Conservation (phyloP, 371 early-diverging fungal species). For the Choanephora cucurbitarum region DNA sequence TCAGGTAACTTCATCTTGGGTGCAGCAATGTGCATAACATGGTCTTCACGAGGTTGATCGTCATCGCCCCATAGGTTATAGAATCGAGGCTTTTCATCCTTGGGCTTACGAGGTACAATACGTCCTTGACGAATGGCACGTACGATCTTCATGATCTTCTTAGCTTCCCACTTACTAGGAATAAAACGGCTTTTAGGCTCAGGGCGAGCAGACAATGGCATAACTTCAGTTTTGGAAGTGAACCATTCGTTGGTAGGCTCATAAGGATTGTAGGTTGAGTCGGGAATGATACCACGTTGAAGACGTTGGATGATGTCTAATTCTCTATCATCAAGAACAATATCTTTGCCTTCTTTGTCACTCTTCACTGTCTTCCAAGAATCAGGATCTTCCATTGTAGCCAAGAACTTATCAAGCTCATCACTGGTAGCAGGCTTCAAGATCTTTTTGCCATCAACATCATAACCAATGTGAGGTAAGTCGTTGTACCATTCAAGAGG, state of each 20-base stretch:
- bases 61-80: constrained; percentile 90
- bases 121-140: constrained; percentile 90
- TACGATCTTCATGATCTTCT: constrained; percentile 93
- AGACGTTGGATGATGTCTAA: constrained; percentile 89
- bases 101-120: constrained; percentile 71
- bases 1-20: constrained; percentile 90
- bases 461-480: constrained; percentile 95
- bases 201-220: constrained; percentile 81
- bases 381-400: constrained; percentile 91
- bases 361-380: constrained; percentile 88
- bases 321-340: constrained; percentile 84
- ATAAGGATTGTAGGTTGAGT: constrained; percentile 85
- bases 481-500: constrained; percentile 97
- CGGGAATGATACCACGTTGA: constrained; percentile 81
- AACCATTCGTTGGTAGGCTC: constrained; percentile 94
- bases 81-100: constrained; percentile 64
- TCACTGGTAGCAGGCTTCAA: constrained; percentile 85
- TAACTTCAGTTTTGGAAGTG: constrained; percentile 75
- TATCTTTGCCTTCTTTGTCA: constrained; percentile 76
- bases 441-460: constrained; percentile 89
- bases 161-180: constrained; percentile 93
- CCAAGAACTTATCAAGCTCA: constrained; percentile 91
- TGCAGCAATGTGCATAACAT: constrained; percentile 85
- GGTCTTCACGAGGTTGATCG: constrained; percentile 61
- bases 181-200: constrained; percentile 96